Evolutionary conservation across 2,329 filamentous ascomycete species (phyloP).

Genomic region (Colletotrichum plurivorum): DNA sequence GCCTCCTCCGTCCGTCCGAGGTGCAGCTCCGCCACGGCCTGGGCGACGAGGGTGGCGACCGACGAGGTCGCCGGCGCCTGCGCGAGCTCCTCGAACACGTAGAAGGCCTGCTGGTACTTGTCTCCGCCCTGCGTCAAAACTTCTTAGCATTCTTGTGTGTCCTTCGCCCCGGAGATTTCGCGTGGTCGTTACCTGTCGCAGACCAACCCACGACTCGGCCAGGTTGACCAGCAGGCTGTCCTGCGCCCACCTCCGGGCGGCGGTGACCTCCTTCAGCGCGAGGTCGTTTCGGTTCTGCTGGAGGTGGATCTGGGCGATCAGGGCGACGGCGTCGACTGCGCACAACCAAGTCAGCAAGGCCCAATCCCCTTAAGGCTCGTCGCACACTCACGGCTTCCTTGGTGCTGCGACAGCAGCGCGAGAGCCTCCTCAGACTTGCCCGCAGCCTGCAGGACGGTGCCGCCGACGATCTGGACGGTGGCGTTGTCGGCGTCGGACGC

Average conservation of each 20-base stretch:
- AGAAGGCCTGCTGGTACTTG: conserved; percentile 96
- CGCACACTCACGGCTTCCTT: conserved; percentile 80
- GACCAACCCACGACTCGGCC: conserved; percentile 93
- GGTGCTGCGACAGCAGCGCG: conserved; percentile 83
- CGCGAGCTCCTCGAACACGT: conserved; percentile 97
- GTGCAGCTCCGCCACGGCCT: conserved; percentile 93
- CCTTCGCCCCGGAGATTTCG: not conserved
- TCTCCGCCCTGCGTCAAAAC: conserved; percentile 79
- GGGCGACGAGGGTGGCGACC: conserved; percentile 82
- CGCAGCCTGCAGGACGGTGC: conserved; percentile 84
- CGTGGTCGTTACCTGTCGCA: conserved; percentile 78
- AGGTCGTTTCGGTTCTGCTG: conserved; percentile 93
- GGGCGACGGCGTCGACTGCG: conserved; percentile 80
- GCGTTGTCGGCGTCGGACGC: conserved; percentile 79
- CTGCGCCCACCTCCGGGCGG: conserved; percentile 93
- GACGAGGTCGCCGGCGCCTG: conserved; percentile 87
- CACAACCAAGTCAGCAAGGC: conserved; percentile 26
- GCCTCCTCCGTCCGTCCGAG: conserved; percentile 91
- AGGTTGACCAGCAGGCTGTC: conserved; percentile 94
- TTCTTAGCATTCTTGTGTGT: conserved; percentile 45
- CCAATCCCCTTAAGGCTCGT: not conserved
- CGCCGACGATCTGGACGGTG: conserved; percentile 84
- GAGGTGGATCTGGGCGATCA: conserved; percentile 93
- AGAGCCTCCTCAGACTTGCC: conserved; percentile 91
- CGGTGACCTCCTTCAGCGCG: conserved; percentile 88